Percentiles rank a stretch among this genome's conserved stretches.
Evolutionary conservation across 2,329 filamentous ascomycete genomes (phyloP).

Genomic region (Claviceps digitariae): DNA sequence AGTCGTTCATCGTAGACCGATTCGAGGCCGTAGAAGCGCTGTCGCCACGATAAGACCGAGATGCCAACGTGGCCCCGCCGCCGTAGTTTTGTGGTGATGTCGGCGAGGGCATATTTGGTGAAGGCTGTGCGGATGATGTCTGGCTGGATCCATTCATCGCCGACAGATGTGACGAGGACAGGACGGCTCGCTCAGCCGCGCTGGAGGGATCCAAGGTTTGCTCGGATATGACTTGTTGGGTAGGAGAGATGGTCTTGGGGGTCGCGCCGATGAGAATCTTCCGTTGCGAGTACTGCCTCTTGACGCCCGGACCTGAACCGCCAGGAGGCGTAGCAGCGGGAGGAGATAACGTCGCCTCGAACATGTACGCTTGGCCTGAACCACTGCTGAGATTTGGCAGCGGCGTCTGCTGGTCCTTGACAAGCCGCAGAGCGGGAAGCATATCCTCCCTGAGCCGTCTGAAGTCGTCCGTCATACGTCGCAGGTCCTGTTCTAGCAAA

Average conservation of each 20-base stretch:
- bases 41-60: slow-evolving; percentile 46
- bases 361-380: slow-evolving; percentile 29
- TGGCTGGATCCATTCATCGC: slow-evolving; percentile 53
- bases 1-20: slow-evolving; percentile 41
- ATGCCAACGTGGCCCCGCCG: slow-evolving; percentile 43
- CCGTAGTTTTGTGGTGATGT: slow-evolving; percentile 49
- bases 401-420: slow-evolving; percentile 84
- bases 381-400: slow-evolving; percentile 42
- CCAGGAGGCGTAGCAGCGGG: slow-evolving; percentile 41
- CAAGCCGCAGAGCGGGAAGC: slow-evolving; percentile 75
- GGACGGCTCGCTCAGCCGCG: slow-evolving; percentile 51
- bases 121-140: slow-evolving; percentile 41
- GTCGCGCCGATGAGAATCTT: slow-evolving; percentile 57
- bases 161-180: slow-evolving; percentile 56
- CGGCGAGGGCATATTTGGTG: slow-evolving; percentile 56
- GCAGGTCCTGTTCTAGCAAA: slow-evolving; percentile 69
- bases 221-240: slow-evolving; percentile 57
- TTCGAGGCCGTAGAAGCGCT: slow-evolving; percentile 35
- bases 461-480: slow-evolving; percentile 77
- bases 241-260: slow-evolving; percentile 66
- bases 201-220: slow-evolving; percentile 55
- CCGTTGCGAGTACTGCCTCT: slow-evolving; percentile 63
- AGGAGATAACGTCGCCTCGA: slow-evolving; percentile 38
- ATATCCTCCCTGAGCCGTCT: slow-evolving; percentile 80
- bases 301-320: slow-evolving; percentile 40